phyloP scores from a whole-genome alignment of 495 filamentous ascomycete species.

The Collariella sp. region DNA sequence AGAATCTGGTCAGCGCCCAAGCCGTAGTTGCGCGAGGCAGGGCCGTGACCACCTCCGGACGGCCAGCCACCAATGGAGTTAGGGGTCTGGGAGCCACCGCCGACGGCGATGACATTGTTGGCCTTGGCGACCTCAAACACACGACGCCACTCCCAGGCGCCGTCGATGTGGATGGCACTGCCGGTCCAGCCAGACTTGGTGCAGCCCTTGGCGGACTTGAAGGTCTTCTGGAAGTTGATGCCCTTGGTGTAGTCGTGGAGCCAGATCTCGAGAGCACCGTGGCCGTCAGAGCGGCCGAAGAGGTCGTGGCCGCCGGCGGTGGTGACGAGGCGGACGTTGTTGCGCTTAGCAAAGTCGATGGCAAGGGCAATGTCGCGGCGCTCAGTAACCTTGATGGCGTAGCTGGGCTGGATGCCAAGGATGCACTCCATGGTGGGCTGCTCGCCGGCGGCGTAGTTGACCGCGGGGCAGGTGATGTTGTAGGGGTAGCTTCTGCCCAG shows the following conservation, averaged over 20 bases:
- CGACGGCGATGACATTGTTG: constrained; percentile 13
- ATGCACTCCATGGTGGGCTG: constrained; percentile 2
- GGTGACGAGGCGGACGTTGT: constrained; percentile 26
- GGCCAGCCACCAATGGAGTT: constrained; percentile 31
- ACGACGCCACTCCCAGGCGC: constrained; percentile 5
- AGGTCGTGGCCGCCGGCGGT: constrained; percentile 13
- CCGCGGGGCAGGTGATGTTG: constrained; percentile 12
- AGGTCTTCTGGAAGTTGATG: constrained; percentile 9
- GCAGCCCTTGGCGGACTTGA: constrained; percentile 3
- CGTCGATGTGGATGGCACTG: constrained; percentile 5
- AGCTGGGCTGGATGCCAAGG: constrained; percentile 32
- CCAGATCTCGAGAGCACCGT: constrained; percentile 12
- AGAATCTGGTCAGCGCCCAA: constrained; percentile 38
- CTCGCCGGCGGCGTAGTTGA: constrained; percentile 3
- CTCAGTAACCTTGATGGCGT: constrained; percentile 42
- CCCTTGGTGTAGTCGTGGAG: constrained; percentile 9
- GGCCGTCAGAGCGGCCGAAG: constrained; percentile 12
- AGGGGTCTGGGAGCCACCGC: constrained; percentile 23
- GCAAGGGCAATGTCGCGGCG: constrained; percentile 39
- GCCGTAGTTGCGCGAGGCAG: constrained; percentile 26
- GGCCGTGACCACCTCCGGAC: constrained; percentile 36
- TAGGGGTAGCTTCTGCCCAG: constrained; percentile 5
- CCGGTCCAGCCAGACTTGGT: constrained; percentile 8
- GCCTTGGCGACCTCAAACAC: constrained; percentile 13
- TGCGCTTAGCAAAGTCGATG: constrained; percentile 44